These are phyloP conservation scores for Corylus heterophylla DNA, from an alignment of 306 rosid species.

Conservation along the genomic window DNA sequence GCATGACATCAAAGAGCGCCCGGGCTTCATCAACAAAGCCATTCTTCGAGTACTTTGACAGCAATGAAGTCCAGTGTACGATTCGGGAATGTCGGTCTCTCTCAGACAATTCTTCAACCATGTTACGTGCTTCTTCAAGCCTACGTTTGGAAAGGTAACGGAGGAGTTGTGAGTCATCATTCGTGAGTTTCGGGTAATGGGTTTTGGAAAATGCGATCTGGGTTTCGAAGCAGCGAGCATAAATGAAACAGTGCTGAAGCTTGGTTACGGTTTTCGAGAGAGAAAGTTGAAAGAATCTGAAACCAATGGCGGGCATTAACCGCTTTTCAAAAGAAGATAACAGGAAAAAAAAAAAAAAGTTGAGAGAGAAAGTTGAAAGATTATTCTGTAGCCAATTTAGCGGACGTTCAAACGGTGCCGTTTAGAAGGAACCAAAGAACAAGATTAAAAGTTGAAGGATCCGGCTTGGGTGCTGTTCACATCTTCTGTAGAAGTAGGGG, in stretches of 20 bases:
- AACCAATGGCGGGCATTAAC: constrained; percentile 41
- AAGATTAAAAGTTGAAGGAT: too few relatives aligned
- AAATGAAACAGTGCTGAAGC: not conserved
- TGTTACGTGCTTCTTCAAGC: constrained; percentile 47
- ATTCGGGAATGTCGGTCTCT: constrained; percentile 38
- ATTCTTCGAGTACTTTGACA: constrained; percentile 40
- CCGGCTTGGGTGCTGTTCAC: too few relatives aligned
- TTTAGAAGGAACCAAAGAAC: too few relatives aligned
- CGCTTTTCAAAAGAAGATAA: not conserved
- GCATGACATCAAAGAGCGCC: constrained; percentile 56
- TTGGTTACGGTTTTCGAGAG: not conserved
- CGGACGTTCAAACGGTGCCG: too few relatives aligned
- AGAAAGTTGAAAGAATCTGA: constrained; percentile 14
- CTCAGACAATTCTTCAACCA: constrained; percentile 36
- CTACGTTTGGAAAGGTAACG: constrained; percentile 31
- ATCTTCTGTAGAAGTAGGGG: too few relatives aligned
- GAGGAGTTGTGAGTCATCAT: constrained; percentile 48
- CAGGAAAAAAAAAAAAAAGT: not conserved
- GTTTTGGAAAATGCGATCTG: constrained; percentile 11
- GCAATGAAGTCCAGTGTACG: constrained; percentile 57
- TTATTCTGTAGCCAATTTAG: too few relatives aligned
- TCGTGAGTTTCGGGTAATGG: constrained; percentile 16
- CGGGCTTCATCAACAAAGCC: constrained; percentile 56
- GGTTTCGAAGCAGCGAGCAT: constrained; percentile 18
- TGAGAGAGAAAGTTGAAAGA: too few relatives aligned